phyloP scores from a whole-genome alignment of 202 grass and related monocot genomes.

The Carex arenaria region DNA sequence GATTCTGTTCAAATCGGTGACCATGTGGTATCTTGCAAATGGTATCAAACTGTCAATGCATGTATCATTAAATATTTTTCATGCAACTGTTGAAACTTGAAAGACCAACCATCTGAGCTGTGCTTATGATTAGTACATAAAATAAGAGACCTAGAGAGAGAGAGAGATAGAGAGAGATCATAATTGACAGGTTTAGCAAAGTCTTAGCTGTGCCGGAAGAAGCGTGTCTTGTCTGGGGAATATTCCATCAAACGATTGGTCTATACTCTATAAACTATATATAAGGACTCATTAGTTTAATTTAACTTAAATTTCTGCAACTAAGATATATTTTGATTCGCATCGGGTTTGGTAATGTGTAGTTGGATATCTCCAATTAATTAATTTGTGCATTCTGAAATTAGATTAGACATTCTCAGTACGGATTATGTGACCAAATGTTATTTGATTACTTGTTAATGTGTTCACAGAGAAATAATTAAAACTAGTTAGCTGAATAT shows the following conservation, averaged over 20 bases:
- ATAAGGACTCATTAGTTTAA: not conserved
- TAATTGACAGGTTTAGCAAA: not conserved
- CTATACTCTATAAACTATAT: not conserved
- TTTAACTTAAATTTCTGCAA: constrained; percentile 18
- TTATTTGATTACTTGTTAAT: not conserved
- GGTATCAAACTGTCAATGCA: constrained; percentile 2
- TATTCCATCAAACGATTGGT: constrained; percentile 9
- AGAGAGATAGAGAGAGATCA: not conserved
- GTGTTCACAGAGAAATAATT: not conserved
- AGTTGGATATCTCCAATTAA: not conserved
- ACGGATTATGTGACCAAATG: not conserved
- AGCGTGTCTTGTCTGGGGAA: constrained; percentile 25
- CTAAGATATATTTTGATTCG: constrained; percentile 20
- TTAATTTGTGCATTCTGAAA: not conserved
- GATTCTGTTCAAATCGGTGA: not conserved
- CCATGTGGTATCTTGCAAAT: not conserved
- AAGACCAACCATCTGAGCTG: not conserved
- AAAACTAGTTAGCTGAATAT: not conserved
- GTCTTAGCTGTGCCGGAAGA: constrained; percentile 22
- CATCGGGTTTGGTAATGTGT: constrained; percentile 9
- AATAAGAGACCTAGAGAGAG: not conserved
- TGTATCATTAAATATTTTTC: not conserved
- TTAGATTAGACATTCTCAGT: not conserved
- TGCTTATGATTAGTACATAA: not conserved
- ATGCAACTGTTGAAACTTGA: not conserved